phyloP scores from a whole-genome alignment of 306 rosid species.

The Casuarina glauca region DNA sequence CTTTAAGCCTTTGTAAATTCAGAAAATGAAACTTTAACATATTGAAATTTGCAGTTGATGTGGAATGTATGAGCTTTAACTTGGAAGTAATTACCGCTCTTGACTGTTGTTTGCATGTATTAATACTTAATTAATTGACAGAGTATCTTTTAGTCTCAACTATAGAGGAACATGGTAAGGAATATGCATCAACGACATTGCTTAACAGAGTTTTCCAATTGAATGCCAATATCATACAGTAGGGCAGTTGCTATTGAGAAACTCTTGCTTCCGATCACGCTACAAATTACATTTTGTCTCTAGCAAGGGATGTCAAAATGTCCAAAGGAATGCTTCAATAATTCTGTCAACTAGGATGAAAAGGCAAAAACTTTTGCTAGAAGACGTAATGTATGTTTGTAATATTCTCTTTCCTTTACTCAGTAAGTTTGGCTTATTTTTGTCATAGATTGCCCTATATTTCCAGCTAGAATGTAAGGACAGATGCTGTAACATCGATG shows the following conservation, averaged over 20 bases:
- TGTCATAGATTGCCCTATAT: neutral
- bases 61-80: neutral
- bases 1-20: neutral
- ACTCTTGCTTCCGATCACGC: neutral
- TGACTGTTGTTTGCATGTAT: neutral
- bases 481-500: neutral
- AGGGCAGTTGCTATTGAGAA: too few species aligned
- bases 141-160: neutral
- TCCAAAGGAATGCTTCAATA: too few species aligned
- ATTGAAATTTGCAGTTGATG: neutral
- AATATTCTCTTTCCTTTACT: neutral
- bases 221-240: neutral
- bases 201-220: neutral
- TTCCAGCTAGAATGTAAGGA: neutral
- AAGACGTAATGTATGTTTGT: neutral
- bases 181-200: neutral
- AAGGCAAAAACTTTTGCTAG: neutral
- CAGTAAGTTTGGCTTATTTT: neutral
- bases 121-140: neutral
- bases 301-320: neutral
- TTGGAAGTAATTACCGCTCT: neutral
- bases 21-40: neutral
- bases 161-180: rapidly evolving
- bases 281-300: neutral
- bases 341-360: neutral